Conservation (phyloP, 2,329 filamentous ascomycete genomes). For the Aureobasidium pullulans region DNA sequence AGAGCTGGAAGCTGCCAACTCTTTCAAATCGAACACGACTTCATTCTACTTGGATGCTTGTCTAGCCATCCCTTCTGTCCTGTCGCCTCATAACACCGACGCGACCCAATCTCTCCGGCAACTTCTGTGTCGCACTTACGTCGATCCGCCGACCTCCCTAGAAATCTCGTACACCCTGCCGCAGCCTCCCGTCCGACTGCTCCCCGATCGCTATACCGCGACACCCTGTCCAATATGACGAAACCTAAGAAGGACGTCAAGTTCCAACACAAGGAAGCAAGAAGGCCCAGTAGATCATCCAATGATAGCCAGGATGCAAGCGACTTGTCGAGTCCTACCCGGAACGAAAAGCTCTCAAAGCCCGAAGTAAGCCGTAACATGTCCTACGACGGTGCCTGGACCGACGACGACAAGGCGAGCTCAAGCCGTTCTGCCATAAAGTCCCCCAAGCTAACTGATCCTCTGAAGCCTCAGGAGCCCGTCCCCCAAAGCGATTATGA, state of each 20-base stretch:
- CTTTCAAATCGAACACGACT: not conserved
- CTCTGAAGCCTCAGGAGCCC: conserved; percentile 10
- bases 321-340: conserved; percentile 43
- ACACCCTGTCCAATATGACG: conserved; percentile 32
- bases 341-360: conserved; percentile 29
- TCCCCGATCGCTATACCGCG: not conserved
- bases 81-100: not conserved
- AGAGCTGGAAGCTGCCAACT: not conserved
- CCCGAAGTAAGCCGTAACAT: conserved; percentile 15
- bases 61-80: not conserved
- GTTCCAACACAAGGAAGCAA: conserved; percentile 48
- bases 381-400: conserved; percentile 17
- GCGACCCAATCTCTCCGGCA: not conserved
- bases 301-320: conserved; percentile 51
- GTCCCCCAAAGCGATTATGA: conserved; percentile 66
- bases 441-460: not conserved
- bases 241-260: conserved; percentile 53
- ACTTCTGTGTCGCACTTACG: not conserved
- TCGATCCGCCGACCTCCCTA: not conserved
- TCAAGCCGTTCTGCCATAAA: not conserved
- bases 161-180: not conserved
- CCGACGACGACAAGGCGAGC: conserved; percentile 18
- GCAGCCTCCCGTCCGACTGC: not conserved
- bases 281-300: conserved; percentile 57
- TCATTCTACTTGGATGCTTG: not conserved